phyloP scores from a whole-genome alignment of 768 basidiomycete species.

The Russula sp. region DNA sequence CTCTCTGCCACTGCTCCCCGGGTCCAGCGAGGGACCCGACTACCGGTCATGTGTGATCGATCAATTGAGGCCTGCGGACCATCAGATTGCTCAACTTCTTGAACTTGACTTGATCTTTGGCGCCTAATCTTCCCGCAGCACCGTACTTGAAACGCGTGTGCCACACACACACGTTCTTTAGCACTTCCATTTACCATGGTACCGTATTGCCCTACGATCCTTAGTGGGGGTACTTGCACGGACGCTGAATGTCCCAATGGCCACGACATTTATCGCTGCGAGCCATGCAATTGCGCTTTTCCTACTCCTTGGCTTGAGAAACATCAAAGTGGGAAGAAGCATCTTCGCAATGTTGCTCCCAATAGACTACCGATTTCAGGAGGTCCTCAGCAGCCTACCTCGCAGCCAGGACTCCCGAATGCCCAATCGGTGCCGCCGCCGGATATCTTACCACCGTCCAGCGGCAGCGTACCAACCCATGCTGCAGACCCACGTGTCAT shows the following conservation, averaged over 20 bases:
- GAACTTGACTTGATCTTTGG: no score
- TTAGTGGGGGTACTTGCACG: slow-evolving; percentile 21
- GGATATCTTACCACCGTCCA: not conserved
- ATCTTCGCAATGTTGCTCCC: slow-evolving; percentile 6
- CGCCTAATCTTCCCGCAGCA: no score
- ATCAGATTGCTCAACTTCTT: no score
- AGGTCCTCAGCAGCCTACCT: not conserved
- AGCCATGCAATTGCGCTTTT: slow-evolving; percentile 21
- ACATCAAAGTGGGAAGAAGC: slow-evolving; percentile 3
- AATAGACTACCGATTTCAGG: no score
- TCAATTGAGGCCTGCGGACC: no score
- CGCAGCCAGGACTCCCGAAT: no score
- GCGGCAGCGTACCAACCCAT: no score
- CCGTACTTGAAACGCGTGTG: no score
- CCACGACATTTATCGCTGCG: slow-evolving; percentile 27
- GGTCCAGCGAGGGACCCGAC: no score
- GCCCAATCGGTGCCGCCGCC: not conserved
- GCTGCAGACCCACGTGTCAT: not conserved
- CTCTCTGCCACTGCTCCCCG: no score
- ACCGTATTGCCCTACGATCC: slow-evolving; percentile 2
- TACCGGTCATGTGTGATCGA: no score
- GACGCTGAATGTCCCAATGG: slow-evolving; percentile 15
- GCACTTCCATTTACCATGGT: slow-evolving; percentile 10
- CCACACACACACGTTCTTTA: not conserved
- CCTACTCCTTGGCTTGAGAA: not conserved